Conservation (phyloP, 805 yeast species). For the Yarrowia phangngaensis region DNA sequence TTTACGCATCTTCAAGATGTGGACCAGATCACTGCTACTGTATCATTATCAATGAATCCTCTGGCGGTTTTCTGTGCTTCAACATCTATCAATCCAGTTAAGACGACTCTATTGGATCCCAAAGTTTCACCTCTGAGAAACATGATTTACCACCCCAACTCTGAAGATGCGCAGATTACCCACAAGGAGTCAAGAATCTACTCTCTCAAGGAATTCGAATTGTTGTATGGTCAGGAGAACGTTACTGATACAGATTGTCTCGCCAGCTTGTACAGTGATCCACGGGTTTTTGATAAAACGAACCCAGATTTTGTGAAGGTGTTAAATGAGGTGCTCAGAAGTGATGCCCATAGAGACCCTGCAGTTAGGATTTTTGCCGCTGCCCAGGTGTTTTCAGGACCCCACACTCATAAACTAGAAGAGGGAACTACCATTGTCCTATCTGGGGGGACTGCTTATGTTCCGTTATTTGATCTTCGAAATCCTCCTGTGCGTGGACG, state of each 20-base stretch:
- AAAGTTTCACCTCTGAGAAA: slow-evolving; percentile 11
- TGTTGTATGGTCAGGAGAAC: slow-evolving; percentile 6
- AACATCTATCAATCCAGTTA: background rate
- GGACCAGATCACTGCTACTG: slow-evolving; percentile 13
- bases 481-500: slow-evolving; percentile 61
- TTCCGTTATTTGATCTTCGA: slow-evolving; percentile 72
- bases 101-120: slow-evolving; percentile 5
- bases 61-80: slow-evolving; percentile 22
- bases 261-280: slow-evolving; percentile 27
- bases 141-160: slow-evolving; percentile 31
- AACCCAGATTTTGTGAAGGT: slow-evolving; percentile 33
- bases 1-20: slow-evolving; percentile 12
- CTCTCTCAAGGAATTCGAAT: slow-evolving; percentile 11
- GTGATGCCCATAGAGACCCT: slow-evolving; percentile 36
- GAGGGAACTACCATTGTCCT: slow-evolving; percentile 3
- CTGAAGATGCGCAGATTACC: slow-evolving; percentile 26
- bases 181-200: slow-evolving; percentile 16
- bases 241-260: slow-evolving; percentile 12
- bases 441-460: slow-evolving; percentile 41
- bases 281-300: slow-evolving; percentile 25
- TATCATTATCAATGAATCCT: slow-evolving; percentile 6
- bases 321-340: slow-evolving; percentile 32
- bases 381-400: slow-evolving; percentile 25
- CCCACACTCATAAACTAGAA: slow-evolving; percentile 36
- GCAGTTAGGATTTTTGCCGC: slow-evolving; percentile 36